Evolutionary conservation across 257 asterid species (phyloP).

Genomic region (Rehmannia glutinosa): DNA sequence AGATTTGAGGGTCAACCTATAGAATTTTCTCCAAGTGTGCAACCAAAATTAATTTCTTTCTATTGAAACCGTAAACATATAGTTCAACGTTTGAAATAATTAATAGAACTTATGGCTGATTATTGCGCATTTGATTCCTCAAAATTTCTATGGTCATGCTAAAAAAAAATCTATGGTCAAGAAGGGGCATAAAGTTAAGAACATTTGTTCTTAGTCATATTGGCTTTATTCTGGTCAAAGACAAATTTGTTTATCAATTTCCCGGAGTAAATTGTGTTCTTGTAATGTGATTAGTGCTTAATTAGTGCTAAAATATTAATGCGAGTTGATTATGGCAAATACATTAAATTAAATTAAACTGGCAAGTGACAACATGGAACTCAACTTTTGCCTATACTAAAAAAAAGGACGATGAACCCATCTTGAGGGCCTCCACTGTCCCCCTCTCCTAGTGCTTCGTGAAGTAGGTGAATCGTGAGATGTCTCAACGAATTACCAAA

Average conservation of each 20-base stretch:
- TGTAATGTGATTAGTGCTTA: too few species aligned
- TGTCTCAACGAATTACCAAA: too few species aligned
- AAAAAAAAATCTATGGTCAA: background rate
- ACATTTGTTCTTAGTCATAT: background rate
- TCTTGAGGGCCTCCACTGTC: too few species aligned
- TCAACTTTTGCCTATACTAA: background rate
- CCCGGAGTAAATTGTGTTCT: background rate
- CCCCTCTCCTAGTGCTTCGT: too few species aligned
- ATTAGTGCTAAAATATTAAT: too few species aligned
- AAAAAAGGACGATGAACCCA: too few species aligned
- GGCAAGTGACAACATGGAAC: background rate
- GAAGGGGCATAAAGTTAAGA: too few species aligned
- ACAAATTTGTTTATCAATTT: background rate
- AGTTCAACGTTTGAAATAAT: conserved; percentile 3
- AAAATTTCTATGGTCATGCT: too few species aligned
- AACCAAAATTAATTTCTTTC: background rate
- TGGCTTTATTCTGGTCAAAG: background rate
- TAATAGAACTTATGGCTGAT: too few species aligned
- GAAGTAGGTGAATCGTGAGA: too few species aligned
- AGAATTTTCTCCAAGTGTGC: background rate
- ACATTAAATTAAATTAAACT: background rate
- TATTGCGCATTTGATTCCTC: background rate
- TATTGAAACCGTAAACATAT: conserved; percentile 4
- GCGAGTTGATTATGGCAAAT: too few species aligned
- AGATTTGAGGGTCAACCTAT: conserved; percentile 16